A percentile compares a stretch with the other conserved stretches of the same genome.
Evolutionary conservation across 163 green algal species (phyloP).

Genomic region (Chlorella variabilis): DNA sequence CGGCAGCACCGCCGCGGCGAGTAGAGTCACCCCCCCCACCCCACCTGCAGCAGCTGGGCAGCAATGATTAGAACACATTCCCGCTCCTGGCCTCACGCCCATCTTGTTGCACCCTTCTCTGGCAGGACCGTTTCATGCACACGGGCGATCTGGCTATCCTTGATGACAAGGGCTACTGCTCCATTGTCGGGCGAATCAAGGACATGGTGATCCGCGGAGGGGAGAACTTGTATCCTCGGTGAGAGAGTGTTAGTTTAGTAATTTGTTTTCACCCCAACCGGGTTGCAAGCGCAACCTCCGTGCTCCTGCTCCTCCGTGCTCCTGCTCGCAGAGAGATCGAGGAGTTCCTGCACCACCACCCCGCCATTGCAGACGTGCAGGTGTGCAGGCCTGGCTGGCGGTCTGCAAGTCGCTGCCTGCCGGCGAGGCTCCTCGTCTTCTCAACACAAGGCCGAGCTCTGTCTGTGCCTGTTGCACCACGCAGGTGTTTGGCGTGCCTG

Average conservation of each 20-base stretch:
- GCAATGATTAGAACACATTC: too few relatives aligned
- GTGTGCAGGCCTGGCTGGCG: neutral
- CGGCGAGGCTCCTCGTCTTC: too few relatives aligned
- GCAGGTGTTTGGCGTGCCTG: slow-evolving; percentile 55
- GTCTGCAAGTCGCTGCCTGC: neutral
- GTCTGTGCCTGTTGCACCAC: neutral
- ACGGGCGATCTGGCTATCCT: slow-evolving; percentile 45
- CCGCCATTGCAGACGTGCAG: slow-evolving; percentile 41
- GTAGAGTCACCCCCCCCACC: too few relatives aligned
- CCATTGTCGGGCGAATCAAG: slow-evolving; percentile 51
- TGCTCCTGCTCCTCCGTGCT: neutral
- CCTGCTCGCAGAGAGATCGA: slow-evolving; percentile 32
- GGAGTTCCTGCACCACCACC: slow-evolving; percentile 40
- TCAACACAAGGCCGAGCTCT: too few relatives aligned
- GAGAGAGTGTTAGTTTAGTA: too few relatives aligned
- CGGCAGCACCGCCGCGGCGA: too few relatives aligned
- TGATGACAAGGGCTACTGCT: slow-evolving; percentile 43
- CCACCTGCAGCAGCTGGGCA: too few relatives aligned
- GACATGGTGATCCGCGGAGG: slow-evolving; percentile 46
- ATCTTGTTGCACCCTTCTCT: too few relatives aligned
- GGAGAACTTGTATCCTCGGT: slow-evolving; percentile 41
- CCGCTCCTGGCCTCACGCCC: too few relatives aligned
- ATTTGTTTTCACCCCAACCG: too few relatives aligned
- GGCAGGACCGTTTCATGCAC: slow-evolving; percentile 45
- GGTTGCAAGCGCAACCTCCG: neutral